Evolutionary conservation across 2,329 filamentous ascomycete genomes (phyloP), one percentile per base, ranked within the genome.

Genomic region (Fusarium falciforme): DNA sequence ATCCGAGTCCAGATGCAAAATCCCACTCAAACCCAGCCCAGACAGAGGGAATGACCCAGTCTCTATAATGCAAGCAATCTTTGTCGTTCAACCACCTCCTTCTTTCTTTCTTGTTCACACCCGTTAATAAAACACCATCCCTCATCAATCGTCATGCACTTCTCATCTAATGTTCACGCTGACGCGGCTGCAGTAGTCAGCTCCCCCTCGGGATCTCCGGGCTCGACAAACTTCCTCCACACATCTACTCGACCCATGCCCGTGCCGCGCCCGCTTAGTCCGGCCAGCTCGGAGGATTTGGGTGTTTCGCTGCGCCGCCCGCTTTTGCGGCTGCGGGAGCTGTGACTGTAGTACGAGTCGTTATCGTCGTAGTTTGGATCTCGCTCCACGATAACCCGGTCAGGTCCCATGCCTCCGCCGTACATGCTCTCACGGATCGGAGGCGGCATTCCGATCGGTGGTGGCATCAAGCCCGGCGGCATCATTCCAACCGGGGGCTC

Each of bases 201-300:
- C 61, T 83, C 81, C 29, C 75, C 79, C 44, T 84, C 82, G 47
- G 84, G 83, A 42, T 79, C 71, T 5, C 85, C 86, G 8, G 83
- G 83, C 70, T 84, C 82, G 17, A 89, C 85, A 78, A 86, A 87
- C 44, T 80, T 83, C 67, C 82, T 82, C 87, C 87, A 89, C 66
- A 87, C 85, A 49, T 79, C 80, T 20, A 89, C 87, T 8, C 87
- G 82, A 71, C 85, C 82, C 83, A 85, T 83, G 11, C 87, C 87
- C 36, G 83, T 81, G 1, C 83, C 85, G 31, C 81, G 80, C 6
- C 85, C 85, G 42, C 81, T 83, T 42, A 89, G 82, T 5, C 87
- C 87, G 29, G 87, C 87, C 77, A 88, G 79, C 54, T 84, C 81
- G 59, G 86, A 87, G 31, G 82, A 82, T 71, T 77, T 83, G 35